Conservation (phyloP, 1,284 basidiomycete genomes). For the Ganoderma leucocontextum region DNA sequence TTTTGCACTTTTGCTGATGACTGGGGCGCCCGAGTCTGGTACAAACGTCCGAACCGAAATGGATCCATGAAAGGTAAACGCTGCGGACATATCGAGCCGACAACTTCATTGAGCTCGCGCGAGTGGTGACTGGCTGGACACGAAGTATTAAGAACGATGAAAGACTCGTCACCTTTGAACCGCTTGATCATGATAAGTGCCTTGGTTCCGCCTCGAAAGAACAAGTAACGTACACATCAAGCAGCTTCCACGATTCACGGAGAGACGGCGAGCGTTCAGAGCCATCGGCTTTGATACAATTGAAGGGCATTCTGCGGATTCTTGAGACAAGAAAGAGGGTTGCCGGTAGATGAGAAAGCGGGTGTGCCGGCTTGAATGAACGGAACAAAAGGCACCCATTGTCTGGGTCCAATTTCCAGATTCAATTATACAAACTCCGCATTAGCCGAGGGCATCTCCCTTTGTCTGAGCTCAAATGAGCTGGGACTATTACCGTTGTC, state of each 20-base stretch:
- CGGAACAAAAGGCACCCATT: background rate
- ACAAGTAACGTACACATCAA: background rate
- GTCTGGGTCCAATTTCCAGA: background rate
- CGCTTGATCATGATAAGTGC: background rate
- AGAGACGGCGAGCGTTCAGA: background rate
- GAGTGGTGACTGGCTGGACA: background rate
- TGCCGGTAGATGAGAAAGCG: background rate
- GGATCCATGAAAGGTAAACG: background rate
- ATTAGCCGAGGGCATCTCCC: background rate
- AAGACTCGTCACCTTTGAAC: too few relatives aligned
- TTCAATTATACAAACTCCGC: constrained; percentile 4
- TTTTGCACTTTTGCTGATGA: too few relatives aligned
- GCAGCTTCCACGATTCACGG: background rate
- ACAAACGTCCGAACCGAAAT: background rate
- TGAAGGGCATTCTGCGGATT: background rate
- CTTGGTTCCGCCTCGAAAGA: background rate
- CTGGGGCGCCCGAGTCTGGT: too few relatives aligned
- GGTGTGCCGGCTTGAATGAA: background rate
- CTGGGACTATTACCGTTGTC: background rate
- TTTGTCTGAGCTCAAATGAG: constrained; percentile 8
- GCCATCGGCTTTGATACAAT: background rate
- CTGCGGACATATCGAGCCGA: background rate
- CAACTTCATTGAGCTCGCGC: background rate
- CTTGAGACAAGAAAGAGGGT: background rate
- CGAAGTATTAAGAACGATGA: too few relatives aligned